Evolutionary conservation across 1,284 basidiomycete genomes (phyloP), one percentile per base, ranked within the genome.

Genomic region (Moesziomyces parantarcticus): DNA sequence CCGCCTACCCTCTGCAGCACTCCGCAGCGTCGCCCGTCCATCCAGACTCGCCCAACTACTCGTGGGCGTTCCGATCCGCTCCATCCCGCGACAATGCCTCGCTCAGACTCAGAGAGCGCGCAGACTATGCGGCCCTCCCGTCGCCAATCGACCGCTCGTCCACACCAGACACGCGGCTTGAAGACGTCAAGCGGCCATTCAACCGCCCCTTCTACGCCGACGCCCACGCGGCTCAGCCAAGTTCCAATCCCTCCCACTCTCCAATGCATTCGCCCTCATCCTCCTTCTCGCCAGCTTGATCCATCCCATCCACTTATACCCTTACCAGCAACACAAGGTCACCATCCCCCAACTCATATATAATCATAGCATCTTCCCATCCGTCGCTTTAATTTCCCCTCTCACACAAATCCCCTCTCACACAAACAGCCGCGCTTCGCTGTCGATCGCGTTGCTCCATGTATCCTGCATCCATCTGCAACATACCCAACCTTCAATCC

Each of bases 141-240:
- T 73, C 68, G 56, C 40, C 44, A 42, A 72, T 72, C 25, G 58
- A 72, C 18, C 63, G 69, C 45, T 72, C 69, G 11, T 66, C 69
- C 29, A 72, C 69, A 10, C 69, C 69, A n/a, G 69, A 72, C 49
- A 67, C 63, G 21, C 63, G 69, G 32, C 59, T 72, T 16, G 69
- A 72, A 55, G 69, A 72, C 10, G 56, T 67, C 42, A 72, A 66
- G 46, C 63, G 69, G 5, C 69, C 69, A 3, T 66, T 72, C 56
- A 72, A 52, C 42, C 58, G 65, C 14, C 51, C 58, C 34, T 11
- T 47, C 45, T 50, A 51, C 34, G 29, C 16, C 26, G 53, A 55
- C 8, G 44, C 23, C 10, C 7, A 26, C 3, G 20, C 47, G 6
- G 44, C 45, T 5, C n/a, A 46, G n/a, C 21, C 40, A 16, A 51